Percentiles rank a stretch among this genome's conserved stretches.
Conservation (phyloP, 2,329 filamentous ascomycete species). For the Cladosporium colombiae region DNA sequence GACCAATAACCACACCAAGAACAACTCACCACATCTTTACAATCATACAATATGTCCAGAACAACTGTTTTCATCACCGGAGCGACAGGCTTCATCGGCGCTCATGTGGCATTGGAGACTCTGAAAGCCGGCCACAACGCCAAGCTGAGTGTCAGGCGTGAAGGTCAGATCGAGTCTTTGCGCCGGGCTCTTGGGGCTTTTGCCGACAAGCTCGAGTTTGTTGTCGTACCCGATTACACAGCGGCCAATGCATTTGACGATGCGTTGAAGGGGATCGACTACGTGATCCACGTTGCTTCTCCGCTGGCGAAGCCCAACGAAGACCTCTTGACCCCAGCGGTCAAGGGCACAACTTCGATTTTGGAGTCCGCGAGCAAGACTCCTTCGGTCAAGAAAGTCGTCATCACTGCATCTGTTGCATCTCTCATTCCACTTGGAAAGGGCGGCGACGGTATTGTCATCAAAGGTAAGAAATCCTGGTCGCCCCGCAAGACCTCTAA, state of each 20-base stretch:
- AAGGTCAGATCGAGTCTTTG: background rate
- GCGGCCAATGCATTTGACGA: background rate
- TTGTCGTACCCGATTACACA: background rate
- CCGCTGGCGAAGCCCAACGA: background rate
- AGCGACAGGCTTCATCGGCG: background rate
- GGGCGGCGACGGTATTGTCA: background rate
- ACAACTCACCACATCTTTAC: background rate
- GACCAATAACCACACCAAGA: background rate
- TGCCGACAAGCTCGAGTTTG: background rate
- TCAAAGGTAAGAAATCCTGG: background rate
- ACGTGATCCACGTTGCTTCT: background rate
- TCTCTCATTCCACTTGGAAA: background rate
- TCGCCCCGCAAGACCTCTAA: slow-evolving; percentile 23
- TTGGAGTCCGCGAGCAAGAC: background rate
- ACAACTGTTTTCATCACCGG: background rate
- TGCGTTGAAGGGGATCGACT: background rate
- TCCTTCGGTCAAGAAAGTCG: background rate
- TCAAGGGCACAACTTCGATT: background rate
- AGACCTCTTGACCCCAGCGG: background rate
- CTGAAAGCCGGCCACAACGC: background rate
- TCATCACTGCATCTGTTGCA: background rate
- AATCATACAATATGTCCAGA: background rate
- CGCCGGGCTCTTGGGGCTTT: background rate
- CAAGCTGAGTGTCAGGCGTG: background rate
- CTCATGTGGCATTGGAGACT: background rate